Evolutionary conservation across 352 stramenopile genomes (phyloP).

Genomic region (Discostella stelligera): DNA sequence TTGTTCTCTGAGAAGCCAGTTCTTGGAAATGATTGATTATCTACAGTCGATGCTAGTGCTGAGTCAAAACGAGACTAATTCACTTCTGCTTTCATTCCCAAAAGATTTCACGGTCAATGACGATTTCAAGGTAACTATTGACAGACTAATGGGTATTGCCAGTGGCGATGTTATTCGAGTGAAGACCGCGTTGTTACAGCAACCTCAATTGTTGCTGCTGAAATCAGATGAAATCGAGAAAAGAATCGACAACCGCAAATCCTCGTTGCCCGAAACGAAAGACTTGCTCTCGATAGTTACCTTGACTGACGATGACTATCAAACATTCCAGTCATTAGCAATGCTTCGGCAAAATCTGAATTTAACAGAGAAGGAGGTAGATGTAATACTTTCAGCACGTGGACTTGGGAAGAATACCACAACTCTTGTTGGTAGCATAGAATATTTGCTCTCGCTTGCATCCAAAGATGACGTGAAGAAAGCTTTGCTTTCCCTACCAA

Average conservation of each 20-base stretch:
- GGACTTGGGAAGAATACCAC: neutral
- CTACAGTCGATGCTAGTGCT: slow-evolving; percentile 18
- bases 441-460: neutral
- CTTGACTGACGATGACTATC: slow-evolving; percentile 19
- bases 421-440: neutral
- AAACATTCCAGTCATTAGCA: slow-evolving; percentile 6
- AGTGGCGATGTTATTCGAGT: slow-evolving; percentile 3
- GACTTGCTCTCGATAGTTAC: slow-evolving; percentile 8
- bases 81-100: slow-evolving; percentile 10
- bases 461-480: slow-evolving; percentile 4
- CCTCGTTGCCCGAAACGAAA: neutral
- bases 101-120: neutral
- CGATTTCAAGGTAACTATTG: slow-evolving; percentile 1
- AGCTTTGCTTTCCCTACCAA: neutral
- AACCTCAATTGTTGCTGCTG: slow-evolving; percentile 10
- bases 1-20: slow-evolving; percentile 11
- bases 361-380: slow-evolving; percentile 13
- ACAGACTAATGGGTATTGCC: slow-evolving; percentile 1
- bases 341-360: slow-evolving; percentile 21
- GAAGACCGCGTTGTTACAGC: slow-evolving; percentile 7
- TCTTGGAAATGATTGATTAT: slow-evolving; percentile 1
- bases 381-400: neutral
- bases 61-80: slow-evolving; percentile 14
- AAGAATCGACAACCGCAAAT: slow-evolving; percentile 6
- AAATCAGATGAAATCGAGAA: slow-evolving; percentile 5